phyloP scores from a whole-genome alignment of 192 early-diverging fungal species.

The Linnemannia elongata region DNA sequence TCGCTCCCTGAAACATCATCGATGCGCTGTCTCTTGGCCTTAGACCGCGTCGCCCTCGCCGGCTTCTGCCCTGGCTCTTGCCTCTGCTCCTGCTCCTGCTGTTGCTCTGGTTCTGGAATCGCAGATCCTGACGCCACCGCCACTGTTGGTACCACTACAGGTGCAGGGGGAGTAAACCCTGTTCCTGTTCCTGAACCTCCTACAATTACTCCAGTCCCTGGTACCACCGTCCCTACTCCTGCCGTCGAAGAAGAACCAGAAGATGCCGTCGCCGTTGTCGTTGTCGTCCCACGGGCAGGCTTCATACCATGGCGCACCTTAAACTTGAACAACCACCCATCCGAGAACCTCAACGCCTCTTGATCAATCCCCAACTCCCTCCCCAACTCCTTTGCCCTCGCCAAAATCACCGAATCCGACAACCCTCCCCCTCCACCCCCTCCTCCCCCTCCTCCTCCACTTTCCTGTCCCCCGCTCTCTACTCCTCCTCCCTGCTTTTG shows the following conservation, averaged over 20 bases:
- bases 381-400: constrained; percentile 39
- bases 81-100: not conserved
- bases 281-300: not conserved
- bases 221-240: not conserved
- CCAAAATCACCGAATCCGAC: constrained; percentile 36
- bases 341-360: constrained; percentile 44
- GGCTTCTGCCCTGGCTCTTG: not conserved
- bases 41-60: not conserved
- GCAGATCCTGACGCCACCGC: not conserved
- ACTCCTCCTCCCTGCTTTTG: too few relatives aligned
- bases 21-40: not conserved
- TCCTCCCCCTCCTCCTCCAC: not conserved
- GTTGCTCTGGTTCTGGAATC: not conserved
- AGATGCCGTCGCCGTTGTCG: not conserved
- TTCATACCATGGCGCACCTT: constrained; percentile 53
- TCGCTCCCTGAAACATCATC: not conserved
- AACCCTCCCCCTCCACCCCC: constrained; percentile 17
- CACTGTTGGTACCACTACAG: not conserved
- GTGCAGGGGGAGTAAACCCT: not conserved
- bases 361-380: constrained; percentile 19
- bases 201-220: not conserved
- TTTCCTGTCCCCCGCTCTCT: too few relatives aligned
- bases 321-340: constrained; percentile 58
- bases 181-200: not conserved
- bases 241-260: not conserved